These are phyloP conservation scores for Eucalyptus paniculata DNA, from an alignment of 345 rosid genomes.

Conservation along the genomic window DNA sequence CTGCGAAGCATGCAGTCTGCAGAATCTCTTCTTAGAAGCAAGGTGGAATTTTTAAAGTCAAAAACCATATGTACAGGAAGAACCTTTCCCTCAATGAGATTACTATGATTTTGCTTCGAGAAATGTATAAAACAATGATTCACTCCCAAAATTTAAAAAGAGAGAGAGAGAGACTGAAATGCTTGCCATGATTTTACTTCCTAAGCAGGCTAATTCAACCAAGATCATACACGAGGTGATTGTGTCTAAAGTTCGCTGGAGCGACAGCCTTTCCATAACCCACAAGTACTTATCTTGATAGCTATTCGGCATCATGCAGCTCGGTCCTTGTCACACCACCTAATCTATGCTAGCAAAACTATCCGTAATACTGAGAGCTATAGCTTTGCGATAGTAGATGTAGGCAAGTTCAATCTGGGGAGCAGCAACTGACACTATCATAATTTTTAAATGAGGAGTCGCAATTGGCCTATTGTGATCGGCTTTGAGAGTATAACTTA, in stretches of 20 bases:
- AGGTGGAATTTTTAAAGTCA: neutral
- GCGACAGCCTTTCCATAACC: neutral
- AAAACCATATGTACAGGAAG: neutral
- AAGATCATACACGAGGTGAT: neutral
- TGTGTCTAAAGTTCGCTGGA: neutral
- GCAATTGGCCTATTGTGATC: too few species aligned
- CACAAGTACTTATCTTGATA: neutral
- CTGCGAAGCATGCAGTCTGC: neutral
- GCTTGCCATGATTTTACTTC: neutral
- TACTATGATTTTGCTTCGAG: neutral
- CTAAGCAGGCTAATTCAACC: neutral
- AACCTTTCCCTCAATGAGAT: neutral
- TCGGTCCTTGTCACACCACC: neutral
- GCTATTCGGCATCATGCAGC: neutral
- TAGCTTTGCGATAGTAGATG: constrained; percentile 42
- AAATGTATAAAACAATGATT: neutral
- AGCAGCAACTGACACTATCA: constrained; percentile 10
- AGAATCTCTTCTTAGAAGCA: neutral
- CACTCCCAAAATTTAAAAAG: neutral
- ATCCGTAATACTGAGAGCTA: neutral
- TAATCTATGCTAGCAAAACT: neutral
- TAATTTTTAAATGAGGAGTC: too few species aligned
- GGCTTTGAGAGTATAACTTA: too few species aligned
- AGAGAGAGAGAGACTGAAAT: too few species aligned
- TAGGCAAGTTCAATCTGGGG: constrained; percentile 35